A percentile compares a stretch with the other conserved stretches of the same genome.
Conservation (phyloP, 805 yeast genomes). For the Zygosaccharomyces kombuchaensis region DNA sequence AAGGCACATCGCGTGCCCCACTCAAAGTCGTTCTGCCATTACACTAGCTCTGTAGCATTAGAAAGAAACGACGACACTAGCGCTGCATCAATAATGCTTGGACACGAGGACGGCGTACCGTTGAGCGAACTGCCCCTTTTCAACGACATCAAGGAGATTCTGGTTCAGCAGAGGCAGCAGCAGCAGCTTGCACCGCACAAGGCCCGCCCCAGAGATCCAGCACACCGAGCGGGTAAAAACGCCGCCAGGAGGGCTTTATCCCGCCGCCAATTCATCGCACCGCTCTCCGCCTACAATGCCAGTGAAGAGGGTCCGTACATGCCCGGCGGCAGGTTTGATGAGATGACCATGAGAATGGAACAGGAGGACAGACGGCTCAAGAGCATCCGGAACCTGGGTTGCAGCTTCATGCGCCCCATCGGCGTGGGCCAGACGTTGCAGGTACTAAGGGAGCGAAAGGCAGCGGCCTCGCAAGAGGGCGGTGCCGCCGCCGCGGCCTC, state of each 20-base stretch:
- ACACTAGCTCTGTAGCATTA: not conserved
- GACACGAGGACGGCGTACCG: slow-evolving; percentile 1
- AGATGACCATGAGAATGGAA: slow-evolving; percentile 21
- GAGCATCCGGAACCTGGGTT: slow-evolving; percentile 44
- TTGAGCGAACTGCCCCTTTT: slow-evolving; percentile 19
- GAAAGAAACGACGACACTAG: not conserved
- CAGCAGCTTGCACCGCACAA: slow-evolving; percentile 4
- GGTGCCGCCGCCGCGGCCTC: not conserved
- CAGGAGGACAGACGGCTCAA: slow-evolving; percentile 10
- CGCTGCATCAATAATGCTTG: not conserved
- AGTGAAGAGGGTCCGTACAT: slow-evolving; percentile 21
- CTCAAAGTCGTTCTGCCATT: not conserved
- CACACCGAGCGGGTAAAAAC: not conserved
- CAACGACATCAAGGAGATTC: slow-evolving; percentile 18
- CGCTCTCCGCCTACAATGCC: slow-evolving; percentile 28
- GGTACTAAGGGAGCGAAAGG: slow-evolving; percentile 27
- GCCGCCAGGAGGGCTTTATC: not conserved
- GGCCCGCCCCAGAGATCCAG: not conserved
- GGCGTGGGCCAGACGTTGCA: slow-evolving; percentile 55
- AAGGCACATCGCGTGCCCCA: not conserved
- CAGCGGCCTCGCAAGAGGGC: slow-evolving; percentile 2
- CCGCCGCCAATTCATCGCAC: slow-evolving; percentile 12
- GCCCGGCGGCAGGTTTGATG: slow-evolving; percentile 17
- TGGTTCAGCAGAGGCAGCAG: slow-evolving; percentile 10
- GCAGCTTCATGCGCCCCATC: slow-evolving; percentile 49